Evolutionary conservation across 2,329 filamentous ascomycete species (phyloP), one percentile per base, ranked within the genome.

Genomic region (Neonectria sp.): DNA sequence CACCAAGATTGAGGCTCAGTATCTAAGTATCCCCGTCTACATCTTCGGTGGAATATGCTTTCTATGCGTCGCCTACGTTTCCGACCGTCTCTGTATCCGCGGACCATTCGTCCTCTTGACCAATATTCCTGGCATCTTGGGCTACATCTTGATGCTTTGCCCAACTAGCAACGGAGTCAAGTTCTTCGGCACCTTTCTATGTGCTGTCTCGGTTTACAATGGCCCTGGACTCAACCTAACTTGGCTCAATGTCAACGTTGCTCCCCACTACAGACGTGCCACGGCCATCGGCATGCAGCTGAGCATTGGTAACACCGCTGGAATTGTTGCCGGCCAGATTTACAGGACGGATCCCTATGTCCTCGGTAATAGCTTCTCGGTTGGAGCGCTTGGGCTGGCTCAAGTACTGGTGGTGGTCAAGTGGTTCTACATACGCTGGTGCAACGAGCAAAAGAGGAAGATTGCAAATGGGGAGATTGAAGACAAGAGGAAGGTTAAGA

Each of bases 11-110:
- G 79, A 85, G 70, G 83, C 84, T 12, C 86, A 90, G 63, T 84
- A 86, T 40, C 78, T 89, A 37, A 89, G 86, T 4, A 85, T 89
- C 1, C 88, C 88, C 0, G 86, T 89, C n/a, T 89, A 87, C 69
- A 74, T 87, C 15, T 83, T 84, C 65, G 86, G 85, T 3, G 85
- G 82, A 1, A 65, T 83, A 7, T 73, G 77, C 29, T 89, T 86
- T 69, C 76, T 89, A 6, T 65, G 71, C 0, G 70, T 85, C 1
- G 84, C 86, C 2, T 84, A 76, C 48, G 67, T 83, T n/a, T 86
- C 85, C 0, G 87, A 89, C 73, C 78, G 79, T 11, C n/a, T 53
- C 6, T 37, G 73, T 25, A 52, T 78, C 15, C 77, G 80, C 3
- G 78, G 77, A 0, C 75, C 75, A 2, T 77, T 81, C 79, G 92